Evolutionary conservation across 306 rosid species (phyloP).

Genomic region (Cyclanthera cordifolia): DNA sequence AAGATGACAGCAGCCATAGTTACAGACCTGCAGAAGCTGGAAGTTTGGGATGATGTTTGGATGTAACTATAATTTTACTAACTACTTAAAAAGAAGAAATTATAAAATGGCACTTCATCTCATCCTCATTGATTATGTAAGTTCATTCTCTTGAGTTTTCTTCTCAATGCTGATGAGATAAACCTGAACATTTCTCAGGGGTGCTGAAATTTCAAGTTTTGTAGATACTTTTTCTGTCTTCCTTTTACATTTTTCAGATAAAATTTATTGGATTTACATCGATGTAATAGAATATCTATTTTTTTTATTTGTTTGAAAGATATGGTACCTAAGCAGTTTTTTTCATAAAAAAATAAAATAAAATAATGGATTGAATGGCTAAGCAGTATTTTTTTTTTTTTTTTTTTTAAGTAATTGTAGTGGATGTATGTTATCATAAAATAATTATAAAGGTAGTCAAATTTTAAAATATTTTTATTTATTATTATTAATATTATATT

Average conservation of each 20-base stretch:
- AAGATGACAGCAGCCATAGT: background rate
- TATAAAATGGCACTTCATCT: background rate
- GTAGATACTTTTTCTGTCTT: background rate
- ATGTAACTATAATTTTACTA: slow-evolving; percentile 12
- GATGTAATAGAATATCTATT: background rate
- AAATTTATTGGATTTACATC: background rate
- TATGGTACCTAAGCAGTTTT: background rate
- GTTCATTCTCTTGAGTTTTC: background rate
- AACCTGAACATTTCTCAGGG: slow-evolving; percentile 1
- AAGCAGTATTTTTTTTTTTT: too few species aligned
- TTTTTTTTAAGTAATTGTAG: too few species aligned
- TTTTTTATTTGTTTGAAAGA: background rate
- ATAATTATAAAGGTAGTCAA: too few species aligned
- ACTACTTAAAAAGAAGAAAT: background rate
- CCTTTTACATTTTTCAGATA: background rate
- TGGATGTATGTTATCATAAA: too few species aligned
- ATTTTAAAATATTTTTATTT: too few species aligned
- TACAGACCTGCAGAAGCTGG: slow-evolving; percentile 11
- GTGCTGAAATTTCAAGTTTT: slow-evolving; percentile 4
- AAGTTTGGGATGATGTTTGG: slow-evolving; percentile 12
- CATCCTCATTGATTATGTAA: background rate
- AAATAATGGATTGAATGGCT: too few species aligned
- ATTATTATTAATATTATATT: too few species aligned
- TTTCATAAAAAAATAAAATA: background rate
- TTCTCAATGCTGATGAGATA: slow-evolving; percentile 9